Percentiles rank a stretch among this genome's conserved stretches.
Conservation (phyloP, 2,329 filamentous ascomycete genomes). For the Epichloe typhina region DNA sequence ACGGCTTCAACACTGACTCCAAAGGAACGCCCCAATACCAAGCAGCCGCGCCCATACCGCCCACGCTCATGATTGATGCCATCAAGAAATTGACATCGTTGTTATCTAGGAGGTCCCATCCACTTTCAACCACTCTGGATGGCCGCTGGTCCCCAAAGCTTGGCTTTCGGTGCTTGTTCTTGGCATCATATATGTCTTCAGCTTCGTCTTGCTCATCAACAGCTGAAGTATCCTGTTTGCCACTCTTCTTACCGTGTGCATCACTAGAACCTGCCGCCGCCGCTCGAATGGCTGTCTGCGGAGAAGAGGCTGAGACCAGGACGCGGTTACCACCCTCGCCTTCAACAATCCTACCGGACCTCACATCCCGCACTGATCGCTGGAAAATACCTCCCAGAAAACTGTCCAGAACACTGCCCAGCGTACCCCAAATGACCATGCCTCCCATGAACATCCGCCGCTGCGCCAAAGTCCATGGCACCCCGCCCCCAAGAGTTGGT, state of each 20-base stretch:
- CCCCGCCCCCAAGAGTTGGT: constrained; percentile 27
- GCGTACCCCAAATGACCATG: constrained; percentile 58
- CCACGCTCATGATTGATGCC: constrained; percentile 69
- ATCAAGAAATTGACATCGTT: constrained; percentile 93
- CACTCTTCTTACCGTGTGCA: constrained; percentile 30
- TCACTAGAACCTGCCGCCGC: background rate
- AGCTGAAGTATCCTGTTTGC: constrained; percentile 19
- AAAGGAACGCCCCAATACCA: constrained; percentile 48
- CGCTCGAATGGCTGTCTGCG: background rate
- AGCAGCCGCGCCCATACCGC: constrained; percentile 54
- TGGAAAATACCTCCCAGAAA: constrained; percentile 76
- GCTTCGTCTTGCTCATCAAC: constrained; percentile 23
- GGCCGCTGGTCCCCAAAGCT: constrained; percentile 44
- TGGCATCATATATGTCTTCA: constrained; percentile 33
- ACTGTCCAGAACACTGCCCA: constrained; percentile 79
- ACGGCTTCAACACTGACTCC: constrained; percentile 13
- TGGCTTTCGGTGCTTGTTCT: constrained; percentile 34
- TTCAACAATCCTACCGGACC: constrained; percentile 79
- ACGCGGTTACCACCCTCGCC: constrained; percentile 59
- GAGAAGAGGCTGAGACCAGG: constrained; percentile 26
- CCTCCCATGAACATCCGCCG: constrained; percentile 36
- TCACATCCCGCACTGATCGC: constrained; percentile 70
- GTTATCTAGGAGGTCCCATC: constrained; percentile 70
- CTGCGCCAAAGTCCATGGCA: constrained; percentile 34
- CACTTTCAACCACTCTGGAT: constrained; percentile 53